A percentile compares a stretch with the other conserved stretches of the same genome.
Evolutionary conservation across 1,284 basidiomycete genomes (phyloP).

Genomic region (Porodaedalea pini): DNA sequence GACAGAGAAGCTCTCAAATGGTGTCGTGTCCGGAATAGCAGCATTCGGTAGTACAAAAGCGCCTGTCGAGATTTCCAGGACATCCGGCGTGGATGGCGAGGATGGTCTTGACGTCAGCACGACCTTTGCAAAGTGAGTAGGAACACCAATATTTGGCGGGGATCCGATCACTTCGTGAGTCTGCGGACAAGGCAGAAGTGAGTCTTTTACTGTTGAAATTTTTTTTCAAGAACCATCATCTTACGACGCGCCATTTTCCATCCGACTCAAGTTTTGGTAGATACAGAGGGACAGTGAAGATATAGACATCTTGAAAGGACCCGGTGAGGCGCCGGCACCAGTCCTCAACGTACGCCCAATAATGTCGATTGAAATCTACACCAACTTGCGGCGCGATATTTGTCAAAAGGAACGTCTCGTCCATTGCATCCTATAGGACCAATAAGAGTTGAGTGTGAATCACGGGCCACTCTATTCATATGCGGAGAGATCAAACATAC

Average conservation of each 20-base stretch:
- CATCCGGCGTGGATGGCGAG: slow-evolving; percentile 66
- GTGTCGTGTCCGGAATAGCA: slow-evolving; percentile 79
- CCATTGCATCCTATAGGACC: slow-evolving; percentile 77
- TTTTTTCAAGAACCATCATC: slow-evolving; percentile 32
- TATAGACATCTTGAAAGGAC: slow-evolving; percentile 89
- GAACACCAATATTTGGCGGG: slow-evolving; percentile 87
- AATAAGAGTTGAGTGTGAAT: neutral
- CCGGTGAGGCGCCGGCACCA: slow-evolving; percentile 89
- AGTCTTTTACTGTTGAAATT: neutral
- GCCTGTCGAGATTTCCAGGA: slow-evolving; percentile 77
- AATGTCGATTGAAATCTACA: slow-evolving; percentile 95
- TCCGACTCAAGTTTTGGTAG: slow-evolving; percentile 81
- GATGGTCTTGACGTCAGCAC: slow-evolving; percentile 76
- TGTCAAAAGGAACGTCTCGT: slow-evolving; percentile 92
- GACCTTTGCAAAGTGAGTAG: slow-evolving; percentile 98
- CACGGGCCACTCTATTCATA: neutral
- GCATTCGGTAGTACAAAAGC: slow-evolving; percentile 96
- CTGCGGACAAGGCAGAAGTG: slow-evolving; percentile 39
- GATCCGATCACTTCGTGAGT: slow-evolving; percentile 92
- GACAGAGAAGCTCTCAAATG: slow-evolving; percentile 75
- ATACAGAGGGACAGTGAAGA: slow-evolving; percentile 98
- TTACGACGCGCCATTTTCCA: slow-evolving; percentile 91
- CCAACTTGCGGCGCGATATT: slow-evolving; percentile 99
- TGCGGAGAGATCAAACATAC: slow-evolving; percentile 31
- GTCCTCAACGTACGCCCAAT: slow-evolving; percentile 96